Percentiles rank a stretch among this genome's conserved stretches.
These are phyloP conservation scores for Dictyostelium discoideum DNA, from an alignment of 78 protist species.

Conservation along the genomic window dicty_2.7 NC_007089.4:4978001-4978500, in stretches of 20 bases:
- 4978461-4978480: neutral
- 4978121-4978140: slow-evolving; percentile 96
- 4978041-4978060: slow-evolving; percentile 92
- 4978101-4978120: slow-evolving; percentile 95
- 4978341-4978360: neutral
- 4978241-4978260: neutral
- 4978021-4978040: slow-evolving; percentile 92
- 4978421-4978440: neutral
- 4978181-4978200: slow-evolving; percentile 60
- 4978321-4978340: neutral
- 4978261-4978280: slow-evolving; percentile 15
- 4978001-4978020: slow-evolving; percentile 91
- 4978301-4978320: slow-evolving; percentile 14
- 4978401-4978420: neutral
- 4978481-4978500: neutral
- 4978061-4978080: slow-evolving; percentile 82
- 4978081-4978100: slow-evolving; percentile 92
- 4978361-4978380: neutral
- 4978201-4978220: neutral
- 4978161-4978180: slow-evolving; percentile 70
- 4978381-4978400: neutral
- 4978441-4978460: neutral
- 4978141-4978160: slow-evolving; percentile 84
- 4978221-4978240: neutral
- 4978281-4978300: neutral